Base-by-base conservation (phyloP, 768 basidiomycete genomes). In the Lactarius indigo region DNA sequence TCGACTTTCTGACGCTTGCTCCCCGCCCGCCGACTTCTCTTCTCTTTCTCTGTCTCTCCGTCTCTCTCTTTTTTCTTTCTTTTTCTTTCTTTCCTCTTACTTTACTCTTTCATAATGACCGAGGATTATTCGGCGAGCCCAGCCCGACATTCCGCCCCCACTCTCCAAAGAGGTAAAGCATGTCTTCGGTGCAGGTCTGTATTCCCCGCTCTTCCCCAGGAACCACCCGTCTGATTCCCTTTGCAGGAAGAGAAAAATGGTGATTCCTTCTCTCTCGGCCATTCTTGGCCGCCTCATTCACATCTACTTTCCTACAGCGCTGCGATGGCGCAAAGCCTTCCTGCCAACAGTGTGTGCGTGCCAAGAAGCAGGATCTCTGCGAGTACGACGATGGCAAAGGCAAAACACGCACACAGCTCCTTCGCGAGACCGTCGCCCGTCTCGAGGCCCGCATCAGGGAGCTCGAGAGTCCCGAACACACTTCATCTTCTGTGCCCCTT, bases 311-410 rank as follows among this genome's bases (percentile, higher is more conserved):
- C 7, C 31, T 20, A 60, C 39, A 92, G 91, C 83, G 89, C 76
- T 92, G 91, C 74, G 91, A 92, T 72, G 91, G 90, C 68, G 72
- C 72, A 56, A 91, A 90, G 74, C 91, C 91, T 33, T 83, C 89
- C 15, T 92, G 91, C 68, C 88, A 89, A 69, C 91, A 92, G 73
- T 92, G 91, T 73, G 79, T 80, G 33, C 86, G 88, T 61, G 90
- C 90, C 52, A 92, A 92, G 82, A 91, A 91, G 74, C 79, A 79
- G 59, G 88, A 91, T 3, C 79, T 75, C 13, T 92, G 91, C 76
- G 88, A 90, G 72, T 92, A 92, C 74, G 91, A 92, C 71, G 91
- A 92, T 76, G 91, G 91, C 30, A 90, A 88, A 78, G 88, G 89
- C 58, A 92, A 91, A 79, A 91, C 89, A 55, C 82, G 90, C 68